Evolutionary conservation across 75 land plant genomes (phyloP).

Genomic region (Pseudotsuga menziesii): DNA sequence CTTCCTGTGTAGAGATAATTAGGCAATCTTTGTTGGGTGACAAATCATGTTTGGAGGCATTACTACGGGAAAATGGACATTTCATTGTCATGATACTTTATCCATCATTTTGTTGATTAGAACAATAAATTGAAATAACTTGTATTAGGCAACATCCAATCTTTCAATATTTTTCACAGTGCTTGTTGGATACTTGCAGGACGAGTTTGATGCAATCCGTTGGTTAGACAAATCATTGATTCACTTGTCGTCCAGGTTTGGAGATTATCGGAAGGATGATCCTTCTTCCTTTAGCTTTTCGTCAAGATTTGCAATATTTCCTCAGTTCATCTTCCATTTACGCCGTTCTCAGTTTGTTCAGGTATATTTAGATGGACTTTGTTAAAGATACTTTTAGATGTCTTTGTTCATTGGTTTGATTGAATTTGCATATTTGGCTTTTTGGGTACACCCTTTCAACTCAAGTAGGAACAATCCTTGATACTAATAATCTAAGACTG

Average conservation of each 20-base stretch:
- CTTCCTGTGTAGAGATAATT: no score
- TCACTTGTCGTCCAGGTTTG: slow-evolving; percentile 77
- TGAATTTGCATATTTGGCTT: no score
- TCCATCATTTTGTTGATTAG: neutral
- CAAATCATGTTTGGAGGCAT: neutral
- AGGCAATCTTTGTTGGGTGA: no score
- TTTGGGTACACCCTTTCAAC: neutral
- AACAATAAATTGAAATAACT: no score
- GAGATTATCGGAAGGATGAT: slow-evolving; percentile 83
- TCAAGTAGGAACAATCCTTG: neutral
- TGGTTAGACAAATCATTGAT: slow-evolving; percentile 94
- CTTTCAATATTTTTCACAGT: neutral
- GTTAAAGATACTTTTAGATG: neutral
- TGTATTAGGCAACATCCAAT: no score
- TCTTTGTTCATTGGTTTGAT: neutral
- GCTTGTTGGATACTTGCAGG: slow-evolving; percentile 26
- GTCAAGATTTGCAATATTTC: slow-evolving; percentile 78
- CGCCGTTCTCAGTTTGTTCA: slow-evolving; percentile 97
- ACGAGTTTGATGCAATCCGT: slow-evolving; percentile 89
- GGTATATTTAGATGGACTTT: slow-evolving; percentile 29
- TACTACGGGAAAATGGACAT: neutral
- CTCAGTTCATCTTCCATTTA: slow-evolving; percentile 91
- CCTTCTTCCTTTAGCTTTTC: slow-evolving; percentile 84
- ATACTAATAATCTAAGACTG: neutral
- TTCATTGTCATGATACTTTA: neutral